A percentile compares a stretch with the other conserved stretches of the same genome.
Evolutionary conservation across 768 basidiomycete genomes (phyloP).

Genomic region (Neoboletus subvelutipes): DNA sequence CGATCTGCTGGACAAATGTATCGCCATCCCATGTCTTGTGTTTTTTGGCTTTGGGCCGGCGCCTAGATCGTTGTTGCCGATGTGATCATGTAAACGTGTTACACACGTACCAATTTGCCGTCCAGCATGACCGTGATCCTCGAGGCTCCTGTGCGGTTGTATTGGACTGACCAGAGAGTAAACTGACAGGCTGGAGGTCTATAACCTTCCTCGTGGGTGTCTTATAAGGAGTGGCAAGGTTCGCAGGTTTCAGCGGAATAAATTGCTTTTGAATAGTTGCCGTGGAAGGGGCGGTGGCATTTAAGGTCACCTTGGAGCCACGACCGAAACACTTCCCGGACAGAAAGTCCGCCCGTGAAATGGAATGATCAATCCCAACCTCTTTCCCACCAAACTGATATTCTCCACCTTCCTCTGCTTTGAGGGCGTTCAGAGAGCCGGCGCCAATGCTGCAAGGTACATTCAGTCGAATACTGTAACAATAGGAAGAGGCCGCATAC

Average conservation of each 20-base stretch:
- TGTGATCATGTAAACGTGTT: not conserved
- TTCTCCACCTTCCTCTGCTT: constrained; percentile 37
- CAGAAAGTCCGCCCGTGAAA: constrained; percentile 55
- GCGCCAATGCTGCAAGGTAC: constrained; percentile 43
- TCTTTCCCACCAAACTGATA: constrained; percentile 54
- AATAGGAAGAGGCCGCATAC: constrained; percentile 40
- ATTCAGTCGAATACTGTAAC: not conserved
- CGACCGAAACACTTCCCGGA: constrained; percentile 66
- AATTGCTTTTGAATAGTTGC: constrained; percentile 33
- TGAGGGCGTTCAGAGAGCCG: constrained; percentile 46
- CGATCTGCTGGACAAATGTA: constrained; percentile 54
- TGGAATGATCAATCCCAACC: constrained; percentile 59
- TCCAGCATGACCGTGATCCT: constrained; percentile 49
- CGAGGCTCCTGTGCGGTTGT: constrained; percentile 6
- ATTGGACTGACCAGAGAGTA: constrained; percentile 26
- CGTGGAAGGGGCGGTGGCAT: constrained; percentile 20
- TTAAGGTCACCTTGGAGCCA: constrained; percentile 23
- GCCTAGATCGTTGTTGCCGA: constrained; percentile 43
- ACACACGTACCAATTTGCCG: constrained; percentile 60
- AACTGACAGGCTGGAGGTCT: constrained; percentile 42
- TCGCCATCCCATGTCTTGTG: constrained; percentile 89
- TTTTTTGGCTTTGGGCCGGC: constrained; percentile 70
- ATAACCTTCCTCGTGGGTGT: constrained; percentile 32
- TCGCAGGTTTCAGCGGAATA: constrained; percentile 32
- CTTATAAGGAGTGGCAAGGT: constrained; percentile 21